Conservation (phyloP, 169 alveolate genomes). For the Plasmodium billcollinsi region DNA sequence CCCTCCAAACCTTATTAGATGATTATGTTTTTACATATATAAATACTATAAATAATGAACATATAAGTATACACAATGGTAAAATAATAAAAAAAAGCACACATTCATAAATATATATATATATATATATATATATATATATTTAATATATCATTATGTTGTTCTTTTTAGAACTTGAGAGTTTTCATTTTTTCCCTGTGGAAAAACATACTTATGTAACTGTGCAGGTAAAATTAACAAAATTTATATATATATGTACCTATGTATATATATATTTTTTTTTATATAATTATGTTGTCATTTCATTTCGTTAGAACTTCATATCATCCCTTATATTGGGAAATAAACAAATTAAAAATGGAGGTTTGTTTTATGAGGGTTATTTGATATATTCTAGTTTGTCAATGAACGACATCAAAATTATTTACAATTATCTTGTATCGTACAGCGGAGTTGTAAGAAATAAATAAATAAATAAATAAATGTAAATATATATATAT, state of each 20-base stretch:
- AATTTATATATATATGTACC: background rate
- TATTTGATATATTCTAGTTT: slow-evolving; percentile 61
- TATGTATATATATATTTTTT: background rate
- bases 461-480: background rate
- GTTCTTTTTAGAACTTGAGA: slow-evolving; percentile 40
- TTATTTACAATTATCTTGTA: slow-evolving; percentile 60
- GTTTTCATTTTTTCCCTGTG: slow-evolving; percentile 60
- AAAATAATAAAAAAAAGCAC: background rate
- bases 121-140: background rate
- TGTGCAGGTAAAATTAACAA: slow-evolving; percentile 44
- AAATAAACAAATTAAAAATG: slow-evolving; percentile 52
- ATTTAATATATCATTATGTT: background rate
- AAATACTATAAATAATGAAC: slow-evolving; percentile 56
- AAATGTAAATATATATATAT: background rate
- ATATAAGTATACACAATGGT: slow-evolving; percentile 60
- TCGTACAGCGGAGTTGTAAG: slow-evolving; percentile 63
- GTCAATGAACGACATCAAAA: slow-evolving; percentile 39
- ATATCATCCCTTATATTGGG: slow-evolving; percentile 45
- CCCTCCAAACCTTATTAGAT: slow-evolving; percentile 39
- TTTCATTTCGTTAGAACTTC: slow-evolving; percentile 13
- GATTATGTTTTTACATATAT: slow-evolving; percentile 63
- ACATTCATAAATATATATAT: background rate
- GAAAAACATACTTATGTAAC: slow-evolving; percentile 61
- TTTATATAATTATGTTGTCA: background rate
- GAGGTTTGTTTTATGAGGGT: slow-evolving; percentile 51